Evolutionary conservation across 2,329 filamentous ascomycete species (phyloP), one percentile per base, ranked within the genome.

Genomic region (Hypomyces rosellus): DNA sequence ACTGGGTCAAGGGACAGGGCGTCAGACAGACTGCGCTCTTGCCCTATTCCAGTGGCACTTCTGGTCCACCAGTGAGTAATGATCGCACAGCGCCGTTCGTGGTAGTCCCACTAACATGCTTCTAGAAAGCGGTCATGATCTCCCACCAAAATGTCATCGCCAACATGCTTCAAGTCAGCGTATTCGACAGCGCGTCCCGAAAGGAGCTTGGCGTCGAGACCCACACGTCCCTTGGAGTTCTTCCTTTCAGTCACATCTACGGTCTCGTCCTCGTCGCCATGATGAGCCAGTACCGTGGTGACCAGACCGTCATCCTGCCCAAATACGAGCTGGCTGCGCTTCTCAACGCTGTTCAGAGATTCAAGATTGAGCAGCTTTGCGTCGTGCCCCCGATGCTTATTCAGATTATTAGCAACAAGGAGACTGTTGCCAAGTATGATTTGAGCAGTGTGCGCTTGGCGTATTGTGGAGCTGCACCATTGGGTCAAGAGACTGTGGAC

Each of bases 161-260:
- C 47, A 92, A 91, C 61, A 77, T 82, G 0, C 61, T 89, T 43
- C 86, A 90, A 63, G 74, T 84, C 49, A 62, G 61, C 6, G 62
- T 74, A 0, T 82, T 65, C 49, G 66, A 77, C 46, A 44, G 62
- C 52, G 57, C 70, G 48, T 49, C 64, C n/a, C 65, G 73, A 53
- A 63, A 68, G 54, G 57, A 63, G 33, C 58, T 63, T 4, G 63
- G 62, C 12, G 54, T 76, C 39, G 63, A 64, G 4, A 74, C 67
- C 1, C 69, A 77, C 51, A 66, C 77, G 16, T 70, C 66, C 2
- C 75, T 91, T 0, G 88, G 86, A 5, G 72, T 92, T n/a, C 72
- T 92, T 1, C 88, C 88, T 1, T 81, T 89, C 61, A 90, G 85
- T 57, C 89, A 95, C 61, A 93, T 93, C 55, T 95, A 92, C 65